phyloP scores from a whole-genome alignment of 257 asterid genomes.

The Dorcoceras hygrometricum region DNA sequence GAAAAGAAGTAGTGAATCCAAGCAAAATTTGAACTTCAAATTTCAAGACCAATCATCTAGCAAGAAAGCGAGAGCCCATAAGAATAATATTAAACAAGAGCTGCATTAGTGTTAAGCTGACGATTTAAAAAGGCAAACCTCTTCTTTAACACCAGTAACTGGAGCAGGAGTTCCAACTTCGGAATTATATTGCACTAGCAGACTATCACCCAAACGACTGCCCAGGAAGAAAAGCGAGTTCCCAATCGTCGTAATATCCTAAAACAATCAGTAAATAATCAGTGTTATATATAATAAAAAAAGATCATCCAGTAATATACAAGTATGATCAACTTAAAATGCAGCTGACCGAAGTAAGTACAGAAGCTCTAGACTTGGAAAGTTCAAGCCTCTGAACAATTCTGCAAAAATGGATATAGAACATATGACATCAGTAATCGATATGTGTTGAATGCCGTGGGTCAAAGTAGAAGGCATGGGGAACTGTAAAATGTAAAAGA shows the following conservation, averaged over 20 bases:
- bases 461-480: slow-evolving; percentile 1
- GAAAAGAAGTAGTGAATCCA: slow-evolving; percentile 4
- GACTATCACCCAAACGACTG: slow-evolving; percentile 96
- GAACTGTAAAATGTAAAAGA: slow-evolving; percentile 21
- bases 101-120: slow-evolving; percentile 17
- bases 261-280: slow-evolving; percentile 20
- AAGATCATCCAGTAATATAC: slow-evolving; percentile 17
- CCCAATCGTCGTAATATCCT: slow-evolving; percentile 89
- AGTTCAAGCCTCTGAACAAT: slow-evolving; percentile 91
- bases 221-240: slow-evolving; percentile 87
- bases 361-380: slow-evolving; percentile 96
- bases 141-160: slow-evolving; percentile 77
- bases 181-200: slow-evolving; percentile 85
- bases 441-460: slow-evolving; percentile 8
- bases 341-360: slow-evolving; percentile 81
- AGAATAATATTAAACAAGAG: not conserved
- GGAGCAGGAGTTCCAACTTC: slow-evolving; percentile 60
- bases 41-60: slow-evolving; percentile 15
- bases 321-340: slow-evolving; percentile 27
- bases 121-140: slow-evolving; percentile 50
- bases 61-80: slow-evolving; percentile 16
- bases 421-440: slow-evolving; percentile 14
- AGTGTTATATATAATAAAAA: slow-evolving; percentile 13
- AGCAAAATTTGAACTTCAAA: slow-evolving; percentile 16
- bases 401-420: slow-evolving; percentile 44